Conservation (phyloP, 768 basidiomycete species). For the Tulasnella calospora region DNA sequence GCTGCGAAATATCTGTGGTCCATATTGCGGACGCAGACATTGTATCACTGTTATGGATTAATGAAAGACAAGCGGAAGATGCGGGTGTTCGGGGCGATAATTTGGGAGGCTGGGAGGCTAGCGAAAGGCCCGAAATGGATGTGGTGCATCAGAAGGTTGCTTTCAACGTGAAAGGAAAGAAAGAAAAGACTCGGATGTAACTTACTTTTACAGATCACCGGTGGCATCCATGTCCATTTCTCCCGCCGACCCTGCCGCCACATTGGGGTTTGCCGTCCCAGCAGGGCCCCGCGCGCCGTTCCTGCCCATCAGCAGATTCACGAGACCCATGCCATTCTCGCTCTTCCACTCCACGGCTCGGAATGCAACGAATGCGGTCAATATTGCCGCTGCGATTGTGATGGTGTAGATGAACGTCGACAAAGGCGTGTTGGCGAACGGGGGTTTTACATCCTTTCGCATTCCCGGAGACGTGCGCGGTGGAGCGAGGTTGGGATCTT, state of each 20-base stretch:
- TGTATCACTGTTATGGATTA: no score
- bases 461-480: not conserved
- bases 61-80: no score
- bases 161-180: not conserved
- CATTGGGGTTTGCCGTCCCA: not conserved
- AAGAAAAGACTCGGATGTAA: not conserved
- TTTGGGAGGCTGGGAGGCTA: no score
- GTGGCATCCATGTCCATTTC: not conserved
- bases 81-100: no score
- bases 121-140: no score
- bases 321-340: not conserved
- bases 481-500: not conserved
- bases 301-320: not conserved
- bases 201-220: not conserved
- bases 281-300: no score
- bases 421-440: not conserved
- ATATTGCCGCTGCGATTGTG: not conserved
- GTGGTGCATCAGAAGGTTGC: not conserved
- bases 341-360: not conserved
- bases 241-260: not conserved
- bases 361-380: not conserved
- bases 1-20: no score
- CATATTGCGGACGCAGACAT: no score
- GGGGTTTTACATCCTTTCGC: not conserved
- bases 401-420: not conserved